Evolutionary conservation across 192 early-diverging fungal species (phyloP).

Genomic region (Backusella mclennaniae): DNA sequence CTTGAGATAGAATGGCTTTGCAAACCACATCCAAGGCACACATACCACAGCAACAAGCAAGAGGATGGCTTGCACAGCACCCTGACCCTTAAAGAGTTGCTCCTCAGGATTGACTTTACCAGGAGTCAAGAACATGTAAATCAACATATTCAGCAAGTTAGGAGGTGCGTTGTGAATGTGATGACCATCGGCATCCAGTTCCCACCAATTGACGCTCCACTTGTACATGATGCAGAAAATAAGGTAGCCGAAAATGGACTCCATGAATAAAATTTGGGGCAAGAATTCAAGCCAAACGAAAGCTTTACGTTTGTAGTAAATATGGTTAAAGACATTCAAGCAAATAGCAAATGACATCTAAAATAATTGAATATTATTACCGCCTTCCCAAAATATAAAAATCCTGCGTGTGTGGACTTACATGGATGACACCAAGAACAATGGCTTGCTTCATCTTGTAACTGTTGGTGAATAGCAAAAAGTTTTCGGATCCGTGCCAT

Average conservation of each 20-base stretch:
- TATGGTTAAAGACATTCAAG: constrained; percentile 86
- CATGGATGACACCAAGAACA: constrained; percentile 90
- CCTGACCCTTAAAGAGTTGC: constrained; percentile 87
- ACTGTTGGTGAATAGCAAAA: constrained; percentile 93
- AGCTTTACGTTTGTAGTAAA: constrained; percentile 81
- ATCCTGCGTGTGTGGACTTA: not conserved
- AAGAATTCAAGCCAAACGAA: constrained; percentile 87
- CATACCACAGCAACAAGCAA: constrained; percentile 83
- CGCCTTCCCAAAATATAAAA: too few species aligned
- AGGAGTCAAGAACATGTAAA: constrained; percentile 98
- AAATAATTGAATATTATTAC: not conserved
- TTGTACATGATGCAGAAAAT: constrained; percentile 93
- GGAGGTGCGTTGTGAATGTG: constrained; percentile 76
- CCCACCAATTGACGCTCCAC: constrained; percentile 94
- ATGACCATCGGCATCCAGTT: constrained; percentile 62
- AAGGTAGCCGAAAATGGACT: constrained; percentile 95
- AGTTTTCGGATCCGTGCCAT: constrained; percentile 95
- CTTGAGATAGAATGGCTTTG: constrained; percentile 87
- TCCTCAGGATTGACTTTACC: constrained; percentile 70
- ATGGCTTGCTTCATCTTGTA: constrained; percentile 99
- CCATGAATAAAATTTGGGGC: constrained; percentile 94
- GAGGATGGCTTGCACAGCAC: constrained; percentile 74
- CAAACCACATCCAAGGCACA: constrained; percentile 97
- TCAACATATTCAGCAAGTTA: constrained; percentile 95
- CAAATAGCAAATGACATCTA: constrained; percentile 91